These are phyloP conservation scores for Rhodomyrtus tomentosa DNA, from an alignment of 345 rosid species.

Conservation along the genomic window DNA sequence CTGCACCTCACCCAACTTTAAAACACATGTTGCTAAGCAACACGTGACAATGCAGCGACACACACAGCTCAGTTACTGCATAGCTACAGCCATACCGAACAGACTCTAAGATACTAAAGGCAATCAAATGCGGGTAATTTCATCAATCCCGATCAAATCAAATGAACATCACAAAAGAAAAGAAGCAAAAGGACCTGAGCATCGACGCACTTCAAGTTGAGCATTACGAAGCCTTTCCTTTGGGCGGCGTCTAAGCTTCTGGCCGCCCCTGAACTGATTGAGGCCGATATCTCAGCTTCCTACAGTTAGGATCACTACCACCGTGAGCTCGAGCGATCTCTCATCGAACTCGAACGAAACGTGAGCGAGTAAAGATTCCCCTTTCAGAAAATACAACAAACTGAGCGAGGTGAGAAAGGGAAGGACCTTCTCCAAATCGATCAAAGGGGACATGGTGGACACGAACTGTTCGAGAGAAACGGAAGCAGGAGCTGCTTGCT, in stretches of 20 bases:
- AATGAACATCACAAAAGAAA: neutral
- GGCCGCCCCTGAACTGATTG: constrained; percentile 51
- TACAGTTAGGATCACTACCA: neutral
- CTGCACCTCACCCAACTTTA: neutral
- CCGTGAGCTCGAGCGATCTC: neutral
- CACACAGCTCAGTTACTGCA: neutral
- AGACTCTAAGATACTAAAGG: neutral
- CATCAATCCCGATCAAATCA: neutral
- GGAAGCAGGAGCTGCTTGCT: constrained; percentile 19
- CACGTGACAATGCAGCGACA: neutral
- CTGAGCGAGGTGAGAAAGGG: neutral
- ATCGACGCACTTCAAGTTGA: constrained; percentile 73
- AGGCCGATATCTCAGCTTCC: constrained; percentile 83
- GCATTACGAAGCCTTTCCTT: constrained; percentile 60
- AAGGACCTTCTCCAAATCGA: constrained; percentile 67
- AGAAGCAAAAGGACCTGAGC: constrained; percentile 35
- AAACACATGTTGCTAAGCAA: neutral
- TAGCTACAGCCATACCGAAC: neutral
- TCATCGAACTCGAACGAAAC: neutral
- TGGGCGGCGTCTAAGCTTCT: constrained; percentile 58
- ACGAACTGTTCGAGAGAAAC: constrained; percentile 60
- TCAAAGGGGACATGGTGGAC: constrained; percentile 53
- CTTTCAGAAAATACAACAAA: neutral
- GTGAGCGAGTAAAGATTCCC: neutral
- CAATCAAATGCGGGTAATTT: neutral